Percentiles rank a stretch among this genome's conserved stretches.
Evolutionary conservation across 2,329 filamentous ascomycete species (phyloP).

Genomic region (Emergomyces pasteurianus): DNA sequence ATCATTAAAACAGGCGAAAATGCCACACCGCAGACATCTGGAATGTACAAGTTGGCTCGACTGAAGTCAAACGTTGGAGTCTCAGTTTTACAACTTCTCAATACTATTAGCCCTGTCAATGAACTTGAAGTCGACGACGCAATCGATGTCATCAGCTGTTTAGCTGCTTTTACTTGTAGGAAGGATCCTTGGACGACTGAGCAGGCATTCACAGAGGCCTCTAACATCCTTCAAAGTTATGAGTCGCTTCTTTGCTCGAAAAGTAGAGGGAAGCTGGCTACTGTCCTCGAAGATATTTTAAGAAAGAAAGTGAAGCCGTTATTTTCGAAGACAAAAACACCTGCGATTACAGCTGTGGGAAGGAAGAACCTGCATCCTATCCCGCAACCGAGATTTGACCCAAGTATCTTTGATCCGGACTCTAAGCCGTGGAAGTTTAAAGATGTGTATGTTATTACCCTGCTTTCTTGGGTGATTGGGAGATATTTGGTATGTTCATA

Average conservation of each 20-base stretch:
- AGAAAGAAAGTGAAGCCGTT: constrained; percentile 27
- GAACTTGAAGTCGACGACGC: constrained; percentile 12
- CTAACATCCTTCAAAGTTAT: constrained; percentile 11
- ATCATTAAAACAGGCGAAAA: constrained; percentile 10
- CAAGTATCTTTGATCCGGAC: constrained; percentile 23
- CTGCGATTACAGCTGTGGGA: constrained; percentile 31
- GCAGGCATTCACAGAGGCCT: constrained; percentile 12
- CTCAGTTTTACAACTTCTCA: constrained; percentile 17
- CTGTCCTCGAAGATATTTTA: constrained; percentile 17
- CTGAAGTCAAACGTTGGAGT: constrained; percentile 20
- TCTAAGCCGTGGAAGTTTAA: constrained; percentile 29
- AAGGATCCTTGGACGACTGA: constrained; percentile 26
- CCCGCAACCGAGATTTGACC: constrained; percentile 26
- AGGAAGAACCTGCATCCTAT: constrained; percentile 33
- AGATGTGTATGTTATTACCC: constrained; percentile 24
- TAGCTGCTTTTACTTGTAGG: constrained; percentile 23
- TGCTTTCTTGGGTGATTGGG: constrained; percentile 24
- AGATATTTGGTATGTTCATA: constrained; percentile 24
- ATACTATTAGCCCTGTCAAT: constrained; percentile 11
- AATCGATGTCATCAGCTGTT: constrained; percentile 18
- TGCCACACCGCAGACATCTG: constrained; percentile 1
- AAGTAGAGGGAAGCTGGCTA: constrained; percentile 9
- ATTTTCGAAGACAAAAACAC: constrained; percentile 31
- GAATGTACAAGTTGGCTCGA: constrained; percentile 16
- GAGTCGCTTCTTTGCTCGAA: constrained; percentile 2